These are phyloP conservation scores for Gynandropsis gynandra DNA, from an alignment of 345 rosid species.

Conservation along the genomic window DNA sequence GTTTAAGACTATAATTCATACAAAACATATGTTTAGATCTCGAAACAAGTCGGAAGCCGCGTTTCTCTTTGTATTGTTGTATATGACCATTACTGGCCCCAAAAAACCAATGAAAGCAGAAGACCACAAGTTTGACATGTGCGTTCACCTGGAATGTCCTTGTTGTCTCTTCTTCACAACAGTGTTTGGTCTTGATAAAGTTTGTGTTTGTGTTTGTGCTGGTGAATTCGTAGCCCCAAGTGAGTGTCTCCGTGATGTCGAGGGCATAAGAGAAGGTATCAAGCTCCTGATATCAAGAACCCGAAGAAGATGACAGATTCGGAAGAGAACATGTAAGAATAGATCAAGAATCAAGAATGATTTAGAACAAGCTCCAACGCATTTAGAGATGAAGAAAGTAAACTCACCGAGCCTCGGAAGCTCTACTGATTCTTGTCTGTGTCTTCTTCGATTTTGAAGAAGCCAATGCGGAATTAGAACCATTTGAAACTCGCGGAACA, in stretches of 20 bases:
- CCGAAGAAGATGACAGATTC: background rate
- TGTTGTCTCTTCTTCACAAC: conserved; percentile 27
- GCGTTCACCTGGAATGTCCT: conserved; percentile 18
- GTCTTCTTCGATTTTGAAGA: conserved; percentile 46
- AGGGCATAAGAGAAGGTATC: conserved; percentile 65
- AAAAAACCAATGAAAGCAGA: background rate
- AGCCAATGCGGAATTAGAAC: conserved; percentile 22
- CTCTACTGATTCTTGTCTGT: conserved; percentile 38
- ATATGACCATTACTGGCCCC: too few species aligned
- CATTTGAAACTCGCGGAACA: conserved; percentile 40
- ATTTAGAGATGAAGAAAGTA: background rate
- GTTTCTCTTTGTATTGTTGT: too few species aligned
- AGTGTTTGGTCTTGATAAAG: conserved; percentile 22
- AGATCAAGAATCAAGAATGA: background rate
- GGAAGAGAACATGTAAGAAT: background rate
- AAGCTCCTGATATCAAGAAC: conserved; percentile 42
- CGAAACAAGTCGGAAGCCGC: too few species aligned
- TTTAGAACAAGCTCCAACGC: background rate
- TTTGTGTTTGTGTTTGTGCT: conserved; percentile 28
- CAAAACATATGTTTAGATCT: too few species aligned
- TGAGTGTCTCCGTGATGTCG: conserved; percentile 48
- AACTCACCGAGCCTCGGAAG: conserved; percentile 33
- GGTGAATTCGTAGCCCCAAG: conserved; percentile 20
- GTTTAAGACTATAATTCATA: too few species aligned
- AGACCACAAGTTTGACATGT: background rate